Conservation (phyloP, 2,329 filamentous ascomycete genomes). For the Colletotrichum chlorophyti region DNA sequence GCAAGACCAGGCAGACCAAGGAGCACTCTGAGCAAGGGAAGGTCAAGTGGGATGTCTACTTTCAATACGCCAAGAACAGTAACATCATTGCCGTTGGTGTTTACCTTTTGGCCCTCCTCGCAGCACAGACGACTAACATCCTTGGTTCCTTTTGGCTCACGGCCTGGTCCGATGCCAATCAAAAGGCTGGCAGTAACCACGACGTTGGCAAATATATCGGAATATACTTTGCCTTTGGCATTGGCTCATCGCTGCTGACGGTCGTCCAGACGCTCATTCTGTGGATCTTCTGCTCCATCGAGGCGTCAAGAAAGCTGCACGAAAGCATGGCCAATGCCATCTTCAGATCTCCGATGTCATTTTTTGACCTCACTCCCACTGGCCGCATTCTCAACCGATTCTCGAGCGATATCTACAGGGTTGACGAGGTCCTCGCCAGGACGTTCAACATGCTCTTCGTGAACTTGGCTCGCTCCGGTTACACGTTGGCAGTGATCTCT, state of each 20-base stretch:
- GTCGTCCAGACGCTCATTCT: conserved; percentile 92
- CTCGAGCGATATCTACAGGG: conserved; percentile 81
- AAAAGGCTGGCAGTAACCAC: conserved; percentile 70
- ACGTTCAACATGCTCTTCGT: conserved; percentile 97
- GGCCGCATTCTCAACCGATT: conserved; percentile 98
- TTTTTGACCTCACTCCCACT: conserved; percentile 96
- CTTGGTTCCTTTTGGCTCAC: conserved; percentile 93
- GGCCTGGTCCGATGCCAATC: conserved; percentile 85
- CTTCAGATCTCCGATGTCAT: conserved; percentile 97
- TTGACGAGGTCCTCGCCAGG: conserved; percentile 92
- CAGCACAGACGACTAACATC: conserved; percentile 82
- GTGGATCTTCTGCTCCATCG: conserved; percentile 99
- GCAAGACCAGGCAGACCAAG: conserved; percentile 85
- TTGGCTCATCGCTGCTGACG: conserved; percentile 84
- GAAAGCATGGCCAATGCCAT: conserved; percentile 97
- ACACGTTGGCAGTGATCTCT: conserved; percentile 88
- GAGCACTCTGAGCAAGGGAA: conserved; percentile 94
- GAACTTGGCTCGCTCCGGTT: conserved; percentile 76
- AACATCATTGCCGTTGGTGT: conserved; percentile 84
- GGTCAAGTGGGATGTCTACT: conserved; percentile 96
- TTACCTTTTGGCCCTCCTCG: conserved; percentile 79
- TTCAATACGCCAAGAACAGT: conserved; percentile 93
- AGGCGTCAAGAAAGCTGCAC: conserved; percentile 95
- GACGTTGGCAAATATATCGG: conserved; percentile 90
- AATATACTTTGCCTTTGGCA: conserved; percentile 93